Percentiles rank a stretch among this genome's conserved stretches.
Evolutionary conservation across 441 rosid genomes (phyloP).

Genomic region (Omphalea diandra): DNA sequence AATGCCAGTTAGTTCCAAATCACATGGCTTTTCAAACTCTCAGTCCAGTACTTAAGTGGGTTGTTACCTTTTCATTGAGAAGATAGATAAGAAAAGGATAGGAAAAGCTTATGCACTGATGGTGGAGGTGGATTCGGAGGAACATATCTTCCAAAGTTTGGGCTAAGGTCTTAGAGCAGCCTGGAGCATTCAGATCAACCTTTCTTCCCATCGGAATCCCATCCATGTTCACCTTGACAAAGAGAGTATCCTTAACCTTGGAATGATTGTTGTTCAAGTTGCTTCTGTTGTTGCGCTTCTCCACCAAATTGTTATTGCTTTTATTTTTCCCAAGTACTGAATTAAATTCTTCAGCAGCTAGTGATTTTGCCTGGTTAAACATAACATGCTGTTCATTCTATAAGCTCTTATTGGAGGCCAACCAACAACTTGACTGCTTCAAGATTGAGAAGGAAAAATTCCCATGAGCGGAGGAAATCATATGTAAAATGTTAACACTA

Average conservation of each 20-base stretch:
- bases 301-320: slow-evolving; percentile 30
- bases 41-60: background rate
- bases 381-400: slow-evolving; percentile 81
- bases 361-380: slow-evolving; percentile 58
- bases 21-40: background rate
- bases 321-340: slow-evolving; percentile 37
- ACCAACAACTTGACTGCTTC: slow-evolving; percentile 77
- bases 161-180: slow-evolving; percentile 69
- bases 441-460: slow-evolving; percentile 20
- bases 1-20: background rate
- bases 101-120: slow-evolving; percentile 32
- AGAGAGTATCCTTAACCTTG: slow-evolving; percentile 47
- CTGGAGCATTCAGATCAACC: slow-evolving; percentile 67
- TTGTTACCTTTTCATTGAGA: background rate
- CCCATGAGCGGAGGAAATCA: background rate
- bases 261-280: slow-evolving; percentile 26
- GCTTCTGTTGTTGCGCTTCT: slow-evolving; percentile 25
- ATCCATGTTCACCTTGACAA: slow-evolving; percentile 94
- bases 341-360: slow-evolving; percentile 47
- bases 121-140: slow-evolving; percentile 37
- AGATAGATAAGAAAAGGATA: slow-evolving; percentile 7
- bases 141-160: slow-evolving; percentile 76
- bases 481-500: background rate
- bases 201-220: slow-evolving; percentile 93
- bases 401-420: slow-evolving; percentile 94